Conservation (phyloP, 129 eudicot genomes). For the Pittosporum tobira region DNA sequence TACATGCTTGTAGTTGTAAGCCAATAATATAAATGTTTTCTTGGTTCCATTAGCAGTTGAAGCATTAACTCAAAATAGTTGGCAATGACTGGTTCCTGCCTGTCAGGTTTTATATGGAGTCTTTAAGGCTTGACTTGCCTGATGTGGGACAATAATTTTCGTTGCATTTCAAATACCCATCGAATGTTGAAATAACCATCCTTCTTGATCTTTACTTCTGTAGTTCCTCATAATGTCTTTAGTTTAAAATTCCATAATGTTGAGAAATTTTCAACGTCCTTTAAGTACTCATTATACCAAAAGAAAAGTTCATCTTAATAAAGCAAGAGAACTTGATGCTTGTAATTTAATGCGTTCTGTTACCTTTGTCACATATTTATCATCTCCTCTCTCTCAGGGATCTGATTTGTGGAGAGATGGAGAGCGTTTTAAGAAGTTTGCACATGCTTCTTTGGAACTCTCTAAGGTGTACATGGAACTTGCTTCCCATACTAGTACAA, state of each 20-base stretch:
- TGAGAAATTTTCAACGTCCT: neutral
- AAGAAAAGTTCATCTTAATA: no score
- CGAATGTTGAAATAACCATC: no score
- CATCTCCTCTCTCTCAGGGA: conserved; percentile 32
- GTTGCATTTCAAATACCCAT: no score
- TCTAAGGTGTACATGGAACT: conserved; percentile 65
- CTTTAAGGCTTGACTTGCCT: neutral
- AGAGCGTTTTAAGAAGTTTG: conserved; percentile 70
- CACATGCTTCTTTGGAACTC: conserved; percentile 76
- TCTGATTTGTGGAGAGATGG: conserved; percentile 70
- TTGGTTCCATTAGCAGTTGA: neutral
- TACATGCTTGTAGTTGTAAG: no score
- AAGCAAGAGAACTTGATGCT: no score
- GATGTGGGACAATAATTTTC: no score
- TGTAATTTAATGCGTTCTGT: neutral
- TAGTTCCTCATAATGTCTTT: neutral
- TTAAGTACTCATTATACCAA: neutral
- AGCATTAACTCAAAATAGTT: neutral
- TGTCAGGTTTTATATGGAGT: no score
- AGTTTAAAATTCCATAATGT: neutral
- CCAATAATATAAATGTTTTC: no score
- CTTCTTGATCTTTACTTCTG: no score
- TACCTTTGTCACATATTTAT: neutral
- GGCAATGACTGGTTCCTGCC: neutral
- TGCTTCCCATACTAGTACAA: conserved; percentile 24